Evolutionary conservation across 345 rosid genomes (phyloP), one percentile per base, ranked within the genome.

Genomic region (Lepidium aucheri): DNA sequence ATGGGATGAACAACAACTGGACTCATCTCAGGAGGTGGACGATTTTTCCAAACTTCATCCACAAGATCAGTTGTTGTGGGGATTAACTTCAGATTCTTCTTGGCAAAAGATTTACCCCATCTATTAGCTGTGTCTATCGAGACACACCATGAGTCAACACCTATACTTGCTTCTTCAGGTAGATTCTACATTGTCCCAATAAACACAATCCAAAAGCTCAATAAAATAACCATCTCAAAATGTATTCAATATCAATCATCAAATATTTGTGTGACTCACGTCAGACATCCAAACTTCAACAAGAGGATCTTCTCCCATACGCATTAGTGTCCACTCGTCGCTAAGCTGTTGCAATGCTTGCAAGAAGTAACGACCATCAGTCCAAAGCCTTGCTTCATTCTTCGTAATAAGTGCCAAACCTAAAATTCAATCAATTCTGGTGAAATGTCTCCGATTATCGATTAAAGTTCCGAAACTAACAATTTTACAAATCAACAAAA

Each of bases 351-450:
- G 81, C 2, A 63, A 55, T 59, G 99, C 97, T 84, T 94, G 99
- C 78, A 90, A 70, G 70, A 88, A 94, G 77, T 94, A 94, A 3
- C 99, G 80, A 2, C 95, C 99, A 66, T 94, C 97, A 4, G 99
- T 94, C 99, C 97, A 94, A 16, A 90, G 59, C 36, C 81, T 80
- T 2, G 97, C 99, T 50, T 90, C 96, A 3, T 74, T 68, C 72
- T 70, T 78, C 1, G 96, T 88, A 39, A 94, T 77, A 22, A 90
- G 88, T 22, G 95, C 90, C 87, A 90, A 72, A 51, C 99, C 97
- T 94, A 80, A 60, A 7, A 26, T 22, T 13, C 53, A 8, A 35
- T 34, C 35, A 44, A 53, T 18, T 12, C 18, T n/a, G 39, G 1
- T 13, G 1, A 63, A 47, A 20, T 9, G 6, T 22, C 9, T 39